A percentile compares a stretch with the other conserved stretches of the same genome.
Evolutionary conservation across 371 early-diverging fungal species (phyloP).

Genomic region (Gilbertella persicaria): DNA sequence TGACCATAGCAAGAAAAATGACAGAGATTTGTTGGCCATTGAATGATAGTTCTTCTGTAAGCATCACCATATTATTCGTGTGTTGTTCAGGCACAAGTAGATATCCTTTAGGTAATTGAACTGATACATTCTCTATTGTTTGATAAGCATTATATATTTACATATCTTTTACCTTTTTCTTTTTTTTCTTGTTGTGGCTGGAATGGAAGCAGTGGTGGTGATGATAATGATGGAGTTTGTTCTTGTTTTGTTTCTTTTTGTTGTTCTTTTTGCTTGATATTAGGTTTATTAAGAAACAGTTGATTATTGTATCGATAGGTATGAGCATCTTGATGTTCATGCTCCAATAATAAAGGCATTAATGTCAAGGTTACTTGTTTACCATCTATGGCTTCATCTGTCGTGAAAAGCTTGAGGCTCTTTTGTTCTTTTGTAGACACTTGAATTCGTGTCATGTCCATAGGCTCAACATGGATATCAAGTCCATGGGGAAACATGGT

Average conservation of each 20-base stretch:
- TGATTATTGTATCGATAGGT: constrained; percentile 9
- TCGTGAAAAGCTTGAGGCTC: constrained; percentile 40
- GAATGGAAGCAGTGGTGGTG: neutral
- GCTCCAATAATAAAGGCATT: constrained; percentile 3
- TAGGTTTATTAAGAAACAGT: neutral
- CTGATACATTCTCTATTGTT: neutral
- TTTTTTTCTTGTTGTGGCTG: constrained; percentile 1
- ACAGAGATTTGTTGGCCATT: constrained; percentile 54
- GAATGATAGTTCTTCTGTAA: constrained; percentile 51
- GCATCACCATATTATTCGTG: constrained; percentile 46
- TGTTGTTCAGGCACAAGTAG: constrained; percentile 45
- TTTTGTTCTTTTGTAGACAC: constrained; percentile 23
- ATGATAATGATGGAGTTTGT: neutral
- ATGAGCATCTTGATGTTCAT: neutral
- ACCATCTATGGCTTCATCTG: constrained; percentile 38
- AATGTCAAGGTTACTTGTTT: constrained; percentile 36
- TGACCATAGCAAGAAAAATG: constrained; percentile 49
- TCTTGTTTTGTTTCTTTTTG: neutral
- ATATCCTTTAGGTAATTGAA: constrained; percentile 44
- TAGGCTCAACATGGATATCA: constrained; percentile 37
- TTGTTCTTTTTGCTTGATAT: constrained; percentile 1
- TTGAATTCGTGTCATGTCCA: constrained; percentile 30
- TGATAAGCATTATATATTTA: too few species aligned
- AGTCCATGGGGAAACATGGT: constrained; percentile 43
- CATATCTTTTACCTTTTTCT: neutral